phyloP scores from a whole-genome alignment of 805 yeast species.

The Metschnikowia sp. region DNA sequence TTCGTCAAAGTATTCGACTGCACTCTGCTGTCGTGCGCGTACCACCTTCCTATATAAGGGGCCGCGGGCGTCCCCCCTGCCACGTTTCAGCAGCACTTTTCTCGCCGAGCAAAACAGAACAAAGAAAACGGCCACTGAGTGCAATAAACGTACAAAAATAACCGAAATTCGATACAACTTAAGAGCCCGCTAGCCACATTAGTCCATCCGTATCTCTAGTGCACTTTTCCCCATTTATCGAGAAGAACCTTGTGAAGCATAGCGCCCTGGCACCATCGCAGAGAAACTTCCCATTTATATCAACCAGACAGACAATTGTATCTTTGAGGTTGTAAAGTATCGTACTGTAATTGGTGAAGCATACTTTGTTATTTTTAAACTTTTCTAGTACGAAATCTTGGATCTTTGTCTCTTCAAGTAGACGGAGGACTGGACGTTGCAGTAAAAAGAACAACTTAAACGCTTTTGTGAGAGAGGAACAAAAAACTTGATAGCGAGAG shows the following conservation, averaged over 20 bases:
- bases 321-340: slow-evolving; percentile 14
- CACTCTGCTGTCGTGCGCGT: slow-evolving; percentile 9
- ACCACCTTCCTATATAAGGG: slow-evolving; percentile 10
- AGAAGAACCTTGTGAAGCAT: too few relatives aligned
- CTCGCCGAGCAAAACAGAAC: slow-evolving; percentile 1
- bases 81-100: background rate
- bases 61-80: background rate
- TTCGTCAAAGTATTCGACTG: background rate
- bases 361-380: background rate
- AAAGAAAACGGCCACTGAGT: too few relatives aligned
- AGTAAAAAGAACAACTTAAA: background rate
- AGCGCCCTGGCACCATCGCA: too few relatives aligned
- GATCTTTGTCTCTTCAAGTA: slow-evolving; percentile 8
- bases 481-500: background rate
- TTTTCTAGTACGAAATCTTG: slow-evolving; percentile 1
- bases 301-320: slow-evolving; percentile 3
- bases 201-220: too few relatives aligned
- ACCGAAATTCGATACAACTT: too few relatives aligned
- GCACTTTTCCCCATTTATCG: too few relatives aligned
- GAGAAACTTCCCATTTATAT: background rate
- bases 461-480: background rate
- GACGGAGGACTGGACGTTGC: slow-evolving; percentile 8
- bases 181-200: background rate
- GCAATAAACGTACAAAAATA: too few relatives aligned
- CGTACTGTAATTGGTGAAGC: slow-evolving; percentile 17